A percentile compares a stretch with the other conserved stretches of the same genome.
These are phyloP conservation scores for Trichoderma sp. DNA, from an alignment of 2,329 filamentous ascomycete species.

Conservation along the genomic window DNA sequence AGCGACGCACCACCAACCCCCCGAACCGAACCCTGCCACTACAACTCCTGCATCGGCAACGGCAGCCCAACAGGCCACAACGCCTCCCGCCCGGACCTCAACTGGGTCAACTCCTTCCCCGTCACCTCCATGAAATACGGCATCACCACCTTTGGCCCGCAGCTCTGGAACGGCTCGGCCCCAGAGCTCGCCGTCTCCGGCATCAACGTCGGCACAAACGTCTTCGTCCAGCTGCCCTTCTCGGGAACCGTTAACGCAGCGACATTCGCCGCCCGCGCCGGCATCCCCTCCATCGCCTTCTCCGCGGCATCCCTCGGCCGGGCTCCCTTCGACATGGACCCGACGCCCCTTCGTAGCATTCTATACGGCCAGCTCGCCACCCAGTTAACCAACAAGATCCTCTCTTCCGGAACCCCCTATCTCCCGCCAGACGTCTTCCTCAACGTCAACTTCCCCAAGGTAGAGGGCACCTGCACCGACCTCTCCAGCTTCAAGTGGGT, in stretches of 20 bases:
- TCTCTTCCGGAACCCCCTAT: slow-evolving; percentile 62
- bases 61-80: slow-evolving; percentile 63
- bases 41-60: slow-evolving; percentile 60
- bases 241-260: slow-evolving; percentile 71
- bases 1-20: slow-evolving; percentile 47
- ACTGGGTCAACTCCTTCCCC: slow-evolving; percentile 73
- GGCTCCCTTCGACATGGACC: slow-evolving; percentile 57
- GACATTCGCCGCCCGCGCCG: slow-evolving; percentile 56
- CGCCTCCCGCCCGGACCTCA: slow-evolving; percentile 57
- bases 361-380: slow-evolving; percentile 67
- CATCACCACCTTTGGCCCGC: slow-evolving; percentile 22
- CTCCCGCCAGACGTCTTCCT: slow-evolving; percentile 63
- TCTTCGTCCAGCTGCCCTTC: slow-evolving; percentile 58
- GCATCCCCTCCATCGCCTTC: slow-evolving; percentile 70
- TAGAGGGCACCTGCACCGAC: slow-evolving; percentile 53
- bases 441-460: slow-evolving; percentile 69
- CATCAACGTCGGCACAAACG: slow-evolving; percentile 62
- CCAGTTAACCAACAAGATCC: slow-evolving; percentile 58
- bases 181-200: slow-evolving; percentile 68
- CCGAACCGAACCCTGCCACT: slow-evolving; percentile 59
- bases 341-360: slow-evolving; percentile 55
- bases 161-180: slow-evolving; percentile 41
- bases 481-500: slow-evolving; percentile 63
- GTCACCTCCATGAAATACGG: slow-evolving; percentile 45
- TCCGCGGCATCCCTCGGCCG: slow-evolving; percentile 55